Evolutionary conservation across 257 asterid species (phyloP), one percentile per base, ranked within the genome.

Genomic region (Capsicum chinense): DNA sequence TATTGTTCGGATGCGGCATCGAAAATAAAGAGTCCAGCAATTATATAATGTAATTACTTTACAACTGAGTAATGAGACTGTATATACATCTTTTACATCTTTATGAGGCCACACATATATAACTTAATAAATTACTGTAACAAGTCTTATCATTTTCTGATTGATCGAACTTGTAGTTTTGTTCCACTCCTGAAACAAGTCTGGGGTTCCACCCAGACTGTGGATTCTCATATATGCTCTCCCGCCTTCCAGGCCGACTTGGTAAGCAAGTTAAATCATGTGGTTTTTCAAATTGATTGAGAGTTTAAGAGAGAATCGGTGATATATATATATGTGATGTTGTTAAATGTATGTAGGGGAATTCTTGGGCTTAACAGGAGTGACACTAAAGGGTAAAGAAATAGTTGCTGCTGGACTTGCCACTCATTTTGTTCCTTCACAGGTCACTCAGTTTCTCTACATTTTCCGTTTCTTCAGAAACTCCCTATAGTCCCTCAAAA

Each of bases 171-270:
- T 33, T 10, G 58, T 84, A 95, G 98, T 92, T 95, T 81, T 94
- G 92, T 85, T 89, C 98, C 33, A 94, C 97, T 80, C 99, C 98
- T 19, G 99, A 95, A 90, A 95, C 97, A 60, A 88, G 98, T 86
- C 88, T 95, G 71, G 98, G 98, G 60, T 93, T 93, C 83, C 99
- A 95, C 58, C 91, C 97, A 12, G 97, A 95, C 87, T 95, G 99
- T 44, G 48, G 48, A 5, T 5, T 44, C 48, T 44, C 48, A 44
- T 44, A 44, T 6, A 44, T 44, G 5, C 93, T 87, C 47, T 91
- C 97, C 2, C 95, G 84, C 80, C 94, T 95, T 76, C 96, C 94
- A 10, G 97, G 97, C 70, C 86, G 88, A 87, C 90, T 95, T 21
- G 99, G 99, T 94, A 33, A 54, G 16, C 3, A 54, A 69, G 12